Base-by-base conservation (phyloP, 2,329 filamentous ascomycete genomes). In the Hypoxylon sp. region DNA sequence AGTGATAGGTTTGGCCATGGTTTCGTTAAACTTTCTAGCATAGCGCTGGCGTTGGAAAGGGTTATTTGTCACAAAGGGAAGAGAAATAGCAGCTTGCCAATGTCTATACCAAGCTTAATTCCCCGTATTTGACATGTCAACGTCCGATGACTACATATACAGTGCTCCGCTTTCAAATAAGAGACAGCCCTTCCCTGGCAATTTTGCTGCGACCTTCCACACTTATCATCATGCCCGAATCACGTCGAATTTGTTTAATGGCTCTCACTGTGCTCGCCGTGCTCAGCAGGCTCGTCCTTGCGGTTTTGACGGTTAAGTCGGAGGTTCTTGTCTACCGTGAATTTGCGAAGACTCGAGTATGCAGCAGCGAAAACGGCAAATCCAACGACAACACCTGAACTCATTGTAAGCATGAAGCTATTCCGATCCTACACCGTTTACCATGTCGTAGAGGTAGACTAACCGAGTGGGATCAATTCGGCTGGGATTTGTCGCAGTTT, bases 391-490 rank as follows among this genome's bases (percentile, higher is more conserved):
- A 95, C 82, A 79, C 91, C 93, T 95, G 71, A 67, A 65, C 46
- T 58, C 48, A 58, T 63, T 70, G 79, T 72, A 24, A 64, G 59
- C 20, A 54, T 48, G 46, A 2, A 10, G 24, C 7, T 44, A 2
- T 4, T 6, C 43, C 6, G 17, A 20, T 37, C 20, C 24, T 37
- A 24, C 26, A 11, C 37, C 59, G 26, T 22, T 20, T 50, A 5
- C n/a, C 22, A 3, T 30, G 17, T n/a, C 87, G 69, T 65, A 68
- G 56, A 64, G 59, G 58, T 57, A 68, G 70, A 82, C 88, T 79
- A 89, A 97, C 94, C 94, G 74, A 99, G 90, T 76, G 95, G 95
- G 73, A 94, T 88, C 87, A 99, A 86, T 86, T 99, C 95, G 72
- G 93, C 89, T 72, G 95, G 95, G 77, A 98, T 91, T 82, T 89